These are phyloP conservation scores for Fusarium nodosum DNA, from an alignment of 2,329 filamentous ascomycete species.

Conservation along the genomic window DNA sequence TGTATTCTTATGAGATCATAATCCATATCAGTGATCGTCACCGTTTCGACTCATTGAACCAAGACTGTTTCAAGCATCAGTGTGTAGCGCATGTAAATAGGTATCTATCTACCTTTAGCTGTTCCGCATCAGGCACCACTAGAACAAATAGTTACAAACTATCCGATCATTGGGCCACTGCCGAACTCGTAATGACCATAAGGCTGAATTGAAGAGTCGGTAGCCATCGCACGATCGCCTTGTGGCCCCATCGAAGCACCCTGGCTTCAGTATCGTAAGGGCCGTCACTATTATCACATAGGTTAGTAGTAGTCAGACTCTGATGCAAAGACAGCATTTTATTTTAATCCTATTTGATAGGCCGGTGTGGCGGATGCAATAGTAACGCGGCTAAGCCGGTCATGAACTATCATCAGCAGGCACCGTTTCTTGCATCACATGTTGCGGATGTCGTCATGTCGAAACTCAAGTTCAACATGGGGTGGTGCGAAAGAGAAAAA, in stretches of 20 bases:
- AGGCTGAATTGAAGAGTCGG: neutral
- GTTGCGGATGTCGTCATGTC: constrained; percentile 11
- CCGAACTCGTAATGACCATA: neutral
- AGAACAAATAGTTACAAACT: neutral
- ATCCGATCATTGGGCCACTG: constrained; percentile 1
- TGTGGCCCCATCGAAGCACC: neutral
- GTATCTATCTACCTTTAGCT: neutral
- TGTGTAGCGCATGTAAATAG: neutral
- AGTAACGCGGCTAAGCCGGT: constrained; percentile 23
- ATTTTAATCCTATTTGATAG: neutral
- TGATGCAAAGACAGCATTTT: neutral
- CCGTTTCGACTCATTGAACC: neutral
- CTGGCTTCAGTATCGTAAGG: neutral
- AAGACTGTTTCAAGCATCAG: neutral
- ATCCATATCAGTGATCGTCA: neutral
- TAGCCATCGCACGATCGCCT: neutral
- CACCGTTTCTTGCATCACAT: constrained; percentile 36
- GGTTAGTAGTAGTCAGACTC: neutral
- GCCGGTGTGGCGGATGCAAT: constrained; percentile 20
- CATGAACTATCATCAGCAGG: constrained; percentile 40
- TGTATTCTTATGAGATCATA: neutral
- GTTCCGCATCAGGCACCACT: neutral
- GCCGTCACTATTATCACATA: constrained; percentile 1
- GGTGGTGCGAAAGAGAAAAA: constrained; percentile 10
- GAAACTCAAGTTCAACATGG: constrained; percentile 8